A percentile compares a stretch with the other conserved stretches of the same genome.
These are phyloP conservation scores for Phaeotremella skinneri DNA, from an alignment of 768 basidiomycete genomes.

Conservation along the genomic window DNA sequence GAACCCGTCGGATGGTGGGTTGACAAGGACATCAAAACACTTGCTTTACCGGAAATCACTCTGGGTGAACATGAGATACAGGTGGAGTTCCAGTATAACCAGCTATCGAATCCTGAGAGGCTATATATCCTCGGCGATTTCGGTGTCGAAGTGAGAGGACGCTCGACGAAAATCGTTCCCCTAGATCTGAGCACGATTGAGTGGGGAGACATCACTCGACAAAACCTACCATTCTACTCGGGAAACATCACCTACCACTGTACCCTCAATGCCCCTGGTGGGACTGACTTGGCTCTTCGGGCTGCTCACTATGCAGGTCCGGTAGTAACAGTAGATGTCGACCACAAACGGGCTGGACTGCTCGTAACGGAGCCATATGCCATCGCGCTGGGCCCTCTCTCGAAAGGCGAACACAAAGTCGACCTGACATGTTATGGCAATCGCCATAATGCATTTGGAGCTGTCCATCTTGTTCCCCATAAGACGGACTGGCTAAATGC, in stretches of 20 bases:
- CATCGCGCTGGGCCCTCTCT: slow-evolving; percentile 14
- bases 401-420: slow-evolving; percentile 19
- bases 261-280: slow-evolving; percentile 1
- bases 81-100: slow-evolving; percentile 22
- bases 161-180: slow-evolving; percentile 16
- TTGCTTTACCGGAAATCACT: slow-evolving; percentile 17
- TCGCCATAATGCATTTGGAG: slow-evolving; percentile 38
- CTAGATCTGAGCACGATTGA: slow-evolving; percentile 16
- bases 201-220: slow-evolving; percentile 34
- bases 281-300: slow-evolving; percentile 13
- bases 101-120: slow-evolving; percentile 29
- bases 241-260: slow-evolving; percentile 37
- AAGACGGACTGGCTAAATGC: slow-evolving; percentile 37
- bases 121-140: slow-evolving; percentile 37
- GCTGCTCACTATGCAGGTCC: slow-evolving; percentile 28
- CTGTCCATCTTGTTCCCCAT: slow-evolving; percentile 27
- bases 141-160: slow-evolving; percentile 27
- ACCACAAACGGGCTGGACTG: slow-evolving; percentile 13
- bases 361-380: slow-evolving; percentile 26
- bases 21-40: slow-evolving; percentile 30
- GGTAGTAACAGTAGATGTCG: slow-evolving; percentile 23
- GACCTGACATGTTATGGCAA: slow-evolving; percentile 36
- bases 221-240: slow-evolving; percentile 38
- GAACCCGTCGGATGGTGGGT: slow-evolving; percentile 32
- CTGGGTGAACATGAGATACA: slow-evolving; percentile 22